Evolutionary conservation across 805 yeast genomes (phyloP).

Genomic region (Kodamaea neixiangensis): DNA sequence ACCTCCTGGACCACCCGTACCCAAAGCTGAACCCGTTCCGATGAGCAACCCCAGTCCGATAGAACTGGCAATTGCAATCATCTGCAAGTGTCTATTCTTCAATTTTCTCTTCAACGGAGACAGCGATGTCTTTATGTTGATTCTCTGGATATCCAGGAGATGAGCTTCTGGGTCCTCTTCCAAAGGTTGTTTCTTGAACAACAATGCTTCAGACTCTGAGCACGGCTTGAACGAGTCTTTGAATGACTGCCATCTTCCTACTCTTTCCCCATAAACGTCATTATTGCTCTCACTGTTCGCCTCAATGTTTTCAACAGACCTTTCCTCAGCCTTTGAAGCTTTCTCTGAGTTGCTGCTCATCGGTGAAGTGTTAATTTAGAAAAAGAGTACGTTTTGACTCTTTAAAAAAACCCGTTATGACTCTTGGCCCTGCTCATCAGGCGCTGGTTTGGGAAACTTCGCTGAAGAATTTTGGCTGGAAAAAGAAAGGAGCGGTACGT

Average conservation of each 20-base stretch:
- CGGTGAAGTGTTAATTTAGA: neutral
- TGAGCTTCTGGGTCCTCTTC: conserved; percentile 21
- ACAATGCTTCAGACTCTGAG: conserved; percentile 24
- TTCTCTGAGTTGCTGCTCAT: neutral
- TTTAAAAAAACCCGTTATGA: neutral
- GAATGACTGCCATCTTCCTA: conserved; percentile 41
- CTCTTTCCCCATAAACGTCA: neutral
- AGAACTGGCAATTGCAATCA: conserved; percentile 73
- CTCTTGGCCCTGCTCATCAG: conserved; percentile 1
- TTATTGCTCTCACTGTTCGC: neutral
- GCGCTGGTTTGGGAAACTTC: neutral
- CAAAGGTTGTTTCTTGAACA: conserved; percentile 3
- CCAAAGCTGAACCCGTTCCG: conserved; percentile 46
- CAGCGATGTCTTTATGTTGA: conserved; percentile 38
- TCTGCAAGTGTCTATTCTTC: conserved; percentile 52
- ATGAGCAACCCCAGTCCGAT: conserved; percentile 62
- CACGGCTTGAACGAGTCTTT: conserved; percentile 51
- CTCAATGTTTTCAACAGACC: neutral
- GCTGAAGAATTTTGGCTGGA: neutral
- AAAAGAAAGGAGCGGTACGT: neutral
- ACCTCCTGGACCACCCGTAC: conserved; percentile 35
- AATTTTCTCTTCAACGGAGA: conserved; percentile 48
- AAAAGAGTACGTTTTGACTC: neutral
- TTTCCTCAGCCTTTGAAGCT: neutral
- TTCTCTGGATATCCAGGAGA: conserved; percentile 42